These are phyloP conservation scores for Wickerhamiella australiensis DNA, from an alignment of 805 yeast species.

Conservation along the genomic window DNA sequence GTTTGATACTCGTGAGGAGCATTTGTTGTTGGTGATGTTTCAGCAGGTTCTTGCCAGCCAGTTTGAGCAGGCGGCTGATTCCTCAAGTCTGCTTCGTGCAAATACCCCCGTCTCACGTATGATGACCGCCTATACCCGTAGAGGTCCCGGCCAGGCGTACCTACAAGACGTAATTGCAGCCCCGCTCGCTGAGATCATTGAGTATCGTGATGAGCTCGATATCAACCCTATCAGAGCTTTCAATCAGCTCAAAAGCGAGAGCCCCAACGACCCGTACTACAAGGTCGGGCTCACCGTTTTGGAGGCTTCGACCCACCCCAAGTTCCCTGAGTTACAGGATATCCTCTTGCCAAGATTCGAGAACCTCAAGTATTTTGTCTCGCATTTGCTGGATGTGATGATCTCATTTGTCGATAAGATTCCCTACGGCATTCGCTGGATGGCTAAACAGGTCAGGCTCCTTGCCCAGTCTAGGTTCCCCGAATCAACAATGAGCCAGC, in stretches of 20 bases:
- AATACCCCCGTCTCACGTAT: constrained; percentile 32
- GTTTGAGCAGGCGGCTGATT: constrained; percentile 29
- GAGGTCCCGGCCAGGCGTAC: constrained; percentile 32
- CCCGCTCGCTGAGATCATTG: constrained; percentile 23
- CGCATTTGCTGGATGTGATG: constrained; percentile 39
- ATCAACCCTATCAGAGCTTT: constrained; percentile 28
- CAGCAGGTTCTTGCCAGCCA: constrained; percentile 30
- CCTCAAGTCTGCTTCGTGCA: constrained; percentile 29
- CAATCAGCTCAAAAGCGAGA: constrained; percentile 20
- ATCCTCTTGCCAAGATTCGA: constrained; percentile 24
- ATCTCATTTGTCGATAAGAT: constrained; percentile 41
- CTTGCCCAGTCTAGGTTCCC: constrained; percentile 51
- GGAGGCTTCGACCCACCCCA: constrained; percentile 25
- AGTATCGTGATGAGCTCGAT: constrained; percentile 24
- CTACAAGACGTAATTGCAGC: constrained; percentile 26
- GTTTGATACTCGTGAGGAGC: constrained; percentile 33
- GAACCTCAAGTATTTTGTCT: constrained; percentile 21
- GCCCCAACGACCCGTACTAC: constrained; percentile 18
- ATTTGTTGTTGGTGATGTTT: constrained; percentile 29
- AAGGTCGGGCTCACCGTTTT: constrained; percentile 23
- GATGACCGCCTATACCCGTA: constrained; percentile 32
- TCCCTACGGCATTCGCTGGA: constrained; percentile 60
- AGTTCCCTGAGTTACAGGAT: constrained; percentile 20
- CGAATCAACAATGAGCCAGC: constrained; percentile 34
- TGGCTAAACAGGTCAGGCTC: constrained; percentile 52